phyloP scores from a whole-genome alignment of 2,329 filamentous ascomycete species.

The Dactylellina cionopaga region DNA sequence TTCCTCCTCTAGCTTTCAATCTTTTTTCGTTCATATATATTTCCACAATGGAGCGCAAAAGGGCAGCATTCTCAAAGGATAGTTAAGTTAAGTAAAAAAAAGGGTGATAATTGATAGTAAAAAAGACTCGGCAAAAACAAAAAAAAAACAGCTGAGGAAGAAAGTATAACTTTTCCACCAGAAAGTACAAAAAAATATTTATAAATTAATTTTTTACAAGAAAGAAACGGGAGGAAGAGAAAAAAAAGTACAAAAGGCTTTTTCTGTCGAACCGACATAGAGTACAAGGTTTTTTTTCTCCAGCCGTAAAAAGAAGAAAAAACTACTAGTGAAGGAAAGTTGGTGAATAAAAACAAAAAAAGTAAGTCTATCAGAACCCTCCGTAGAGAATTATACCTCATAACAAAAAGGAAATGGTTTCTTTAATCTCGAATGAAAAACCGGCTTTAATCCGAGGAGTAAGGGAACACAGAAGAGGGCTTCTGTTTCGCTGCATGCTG shows the following conservation, averaged over 20 bases:
- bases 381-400: conserved; percentile 41
- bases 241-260: neutral
- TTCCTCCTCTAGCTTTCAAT: too few species aligned
- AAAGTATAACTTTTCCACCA: conserved; percentile 23
- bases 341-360: conserved; percentile 2
- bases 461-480: conserved; percentile 18
- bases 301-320: conserved; percentile 12
- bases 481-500: conserved; percentile 8
- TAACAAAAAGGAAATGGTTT: conserved; percentile 12
- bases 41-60: too few species aligned
- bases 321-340: neutral
- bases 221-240: conserved; percentile 11
- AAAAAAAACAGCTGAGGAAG: neutral
- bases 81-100: neutral
- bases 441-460: conserved; percentile 30
- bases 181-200: conserved; percentile 19
- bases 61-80: too few species aligned
- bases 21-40: too few species aligned
- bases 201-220: conserved; percentile 39
- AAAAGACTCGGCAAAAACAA: too few species aligned
- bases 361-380: conserved; percentile 40
- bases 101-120: neutral
- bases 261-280: conserved; percentile 13
- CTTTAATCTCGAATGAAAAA: conserved; percentile 31
- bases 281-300: conserved; percentile 43